These are phyloP conservation scores for Ilyonectria robusta DNA, from an alignment of 2,329 filamentous ascomycete genomes.

Conservation along the genomic window DNA sequence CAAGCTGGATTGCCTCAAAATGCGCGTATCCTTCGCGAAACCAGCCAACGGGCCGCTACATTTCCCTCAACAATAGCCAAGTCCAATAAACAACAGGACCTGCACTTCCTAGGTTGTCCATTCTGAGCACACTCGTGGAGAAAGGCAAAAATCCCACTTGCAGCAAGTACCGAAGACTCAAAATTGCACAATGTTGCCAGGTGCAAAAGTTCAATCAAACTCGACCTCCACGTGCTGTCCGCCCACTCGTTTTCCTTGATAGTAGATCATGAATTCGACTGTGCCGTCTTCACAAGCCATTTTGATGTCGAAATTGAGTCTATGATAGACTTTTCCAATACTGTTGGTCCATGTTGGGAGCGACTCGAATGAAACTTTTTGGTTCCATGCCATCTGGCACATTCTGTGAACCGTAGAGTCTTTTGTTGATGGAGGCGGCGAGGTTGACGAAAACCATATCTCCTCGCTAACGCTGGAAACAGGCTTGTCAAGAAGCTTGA, in stretches of 20 bases:
- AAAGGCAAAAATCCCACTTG: neutral
- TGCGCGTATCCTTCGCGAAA: too few species aligned
- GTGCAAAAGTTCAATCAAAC: slow-evolving; percentile 27
- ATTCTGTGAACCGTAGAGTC: slow-evolving; percentile 17
- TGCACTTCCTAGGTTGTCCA: neutral
- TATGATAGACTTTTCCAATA: slow-evolving; percentile 2
- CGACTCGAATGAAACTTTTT: neutral
- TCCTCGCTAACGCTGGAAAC: fast-evolving
- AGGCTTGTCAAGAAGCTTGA: fast-evolving
- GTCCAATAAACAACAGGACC: neutral
- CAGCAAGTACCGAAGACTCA: neutral
- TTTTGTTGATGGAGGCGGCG: fast-evolving
- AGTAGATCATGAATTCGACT: slow-evolving; percentile 41
- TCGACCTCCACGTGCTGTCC: slow-evolving; percentile 37
- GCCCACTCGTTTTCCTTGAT: slow-evolving; percentile 32
- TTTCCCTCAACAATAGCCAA: neutral
- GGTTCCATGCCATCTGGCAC: slow-evolving; percentile 41
- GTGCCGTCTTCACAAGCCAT: slow-evolving; percentile 41
- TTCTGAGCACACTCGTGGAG: neutral
- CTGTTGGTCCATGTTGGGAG: slow-evolving; percentile 35
- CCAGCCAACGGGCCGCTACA: neutral
- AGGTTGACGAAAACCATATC: neutral
- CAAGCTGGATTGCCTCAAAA: neutral
- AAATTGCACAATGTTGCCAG: neutral
- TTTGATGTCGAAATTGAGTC: slow-evolving; percentile 25